These are phyloP conservation scores for Fusarium sulawesiense DNA, from an alignment of 2,329 filamentous ascomycete species.

Conservation along the genomic window DNA sequence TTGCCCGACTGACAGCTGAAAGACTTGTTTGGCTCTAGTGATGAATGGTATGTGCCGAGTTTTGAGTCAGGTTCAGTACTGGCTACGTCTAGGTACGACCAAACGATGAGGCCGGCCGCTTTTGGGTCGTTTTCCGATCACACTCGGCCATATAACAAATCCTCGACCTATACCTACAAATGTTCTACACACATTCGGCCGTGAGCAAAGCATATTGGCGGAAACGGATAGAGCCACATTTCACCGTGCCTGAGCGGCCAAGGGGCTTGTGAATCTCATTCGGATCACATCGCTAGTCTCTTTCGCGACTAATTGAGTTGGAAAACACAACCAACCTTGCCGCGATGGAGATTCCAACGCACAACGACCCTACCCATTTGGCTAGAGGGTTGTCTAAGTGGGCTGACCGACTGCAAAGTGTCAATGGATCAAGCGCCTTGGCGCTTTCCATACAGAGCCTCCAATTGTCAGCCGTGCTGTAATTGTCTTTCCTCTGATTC, in stretches of 20 bases:
- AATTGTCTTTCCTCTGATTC: constrained; percentile 39
- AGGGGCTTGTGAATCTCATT: neutral
- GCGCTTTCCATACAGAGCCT: constrained; percentile 34
- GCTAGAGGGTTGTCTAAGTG: constrained; percentile 12
- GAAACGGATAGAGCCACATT: constrained; percentile 5
- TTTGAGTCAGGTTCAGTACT: neutral
- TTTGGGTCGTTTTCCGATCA: constrained; percentile 11
- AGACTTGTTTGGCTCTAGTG: neutral
- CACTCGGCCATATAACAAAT: constrained; percentile 7
- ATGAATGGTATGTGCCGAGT: constrained; percentile 1
- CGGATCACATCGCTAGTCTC: constrained; percentile 10
- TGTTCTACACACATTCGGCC: neutral
- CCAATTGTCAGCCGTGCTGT: constrained; percentile 38
- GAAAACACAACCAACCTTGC: neutral
- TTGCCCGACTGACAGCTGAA: neutral
- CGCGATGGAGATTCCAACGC: neutral
- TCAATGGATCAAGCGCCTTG: constrained; percentile 39
- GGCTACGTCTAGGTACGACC: neutral
- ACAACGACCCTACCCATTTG: neutral
- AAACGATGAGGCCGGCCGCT: neutral
- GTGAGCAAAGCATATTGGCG: neutral
- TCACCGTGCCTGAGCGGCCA: neutral
- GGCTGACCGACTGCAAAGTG: constrained; percentile 25
- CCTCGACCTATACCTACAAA: neutral
- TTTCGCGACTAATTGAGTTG: constrained; percentile 1